Evolutionary conservation across 768 basidiomycete species (phyloP).

Genomic region (Panaeolus papilionaceus): DNA sequence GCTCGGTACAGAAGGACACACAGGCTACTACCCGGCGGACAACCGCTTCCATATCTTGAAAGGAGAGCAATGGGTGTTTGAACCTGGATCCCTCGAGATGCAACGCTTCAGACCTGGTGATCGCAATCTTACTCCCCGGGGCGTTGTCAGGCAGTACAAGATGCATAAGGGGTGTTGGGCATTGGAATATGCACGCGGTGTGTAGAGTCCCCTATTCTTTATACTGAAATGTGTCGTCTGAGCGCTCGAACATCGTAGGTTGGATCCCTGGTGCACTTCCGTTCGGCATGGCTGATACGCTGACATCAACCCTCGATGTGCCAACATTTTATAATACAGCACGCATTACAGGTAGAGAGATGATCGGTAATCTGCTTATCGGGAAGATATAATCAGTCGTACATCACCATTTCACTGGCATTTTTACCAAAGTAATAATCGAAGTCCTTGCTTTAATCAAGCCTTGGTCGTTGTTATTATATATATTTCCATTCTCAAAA

Average conservation of each 20-base stretch:
- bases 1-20: conserved; percentile 95
- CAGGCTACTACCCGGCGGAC: conserved; percentile 93
- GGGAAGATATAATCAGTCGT: conserved; percentile 73
- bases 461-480: too few relatives aligned
- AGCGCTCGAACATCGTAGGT: neutral
- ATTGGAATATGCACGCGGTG: conserved; percentile 93
- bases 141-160: conserved; percentile 94
- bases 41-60: conserved; percentile 97
- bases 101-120: conserved; percentile 86
- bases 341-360: conserved; percentile 80
- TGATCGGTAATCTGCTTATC: conserved; percentile 74
- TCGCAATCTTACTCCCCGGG: conserved; percentile 84
- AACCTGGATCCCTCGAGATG: conserved; percentile 79
- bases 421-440: too few relatives aligned
- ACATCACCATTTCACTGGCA: too few relatives aligned
- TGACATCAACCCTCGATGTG: conserved; percentile 89
- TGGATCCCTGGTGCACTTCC: conserved; percentile 95
- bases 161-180: conserved; percentile 98
- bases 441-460: too few relatives aligned
- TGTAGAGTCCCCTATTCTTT: conserved; percentile 80
- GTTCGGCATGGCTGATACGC: conserved; percentile 83
- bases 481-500: too few relatives aligned
- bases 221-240: conserved; percentile 93
- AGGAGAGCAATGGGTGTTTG: conserved; percentile 95
- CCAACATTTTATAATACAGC: conserved; percentile 78